A percentile compares a stretch with the other conserved stretches of the same genome.
phyloP scores from a whole-genome alignment of 148 eudicot genomes.

The Oxyria digyna region DNA sequence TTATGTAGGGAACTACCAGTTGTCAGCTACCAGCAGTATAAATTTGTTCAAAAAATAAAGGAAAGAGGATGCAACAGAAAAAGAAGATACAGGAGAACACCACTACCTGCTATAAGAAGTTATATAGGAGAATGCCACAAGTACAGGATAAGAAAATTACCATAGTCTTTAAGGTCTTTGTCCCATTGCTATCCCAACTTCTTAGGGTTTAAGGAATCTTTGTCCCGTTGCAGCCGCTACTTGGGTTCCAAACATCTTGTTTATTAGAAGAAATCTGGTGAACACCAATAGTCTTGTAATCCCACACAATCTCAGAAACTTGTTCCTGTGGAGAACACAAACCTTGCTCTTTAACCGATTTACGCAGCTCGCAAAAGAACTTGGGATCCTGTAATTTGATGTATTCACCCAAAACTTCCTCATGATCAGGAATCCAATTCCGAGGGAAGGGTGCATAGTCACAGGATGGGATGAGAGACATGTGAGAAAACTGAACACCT shows the following conservation, averaged over 20 bases:
- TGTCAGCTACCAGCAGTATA: too few species aligned
- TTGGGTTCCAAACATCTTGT: not conserved
- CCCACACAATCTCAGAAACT: constrained; percentile 69
- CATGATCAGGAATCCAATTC: constrained; percentile 81
- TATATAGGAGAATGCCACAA: too few species aligned
- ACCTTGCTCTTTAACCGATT: constrained; percentile 41
- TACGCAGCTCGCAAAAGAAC: constrained; percentile 56
- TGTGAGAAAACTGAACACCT: constrained; percentile 86
- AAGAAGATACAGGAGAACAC: too few species aligned
- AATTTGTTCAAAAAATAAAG: too few species aligned
- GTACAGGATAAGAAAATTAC: not conserved
- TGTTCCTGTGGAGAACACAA: constrained; percentile 62
- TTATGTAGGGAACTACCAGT: too few species aligned
- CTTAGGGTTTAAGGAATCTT: not conserved
- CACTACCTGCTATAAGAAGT: too few species aligned
- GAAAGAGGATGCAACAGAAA: too few species aligned
- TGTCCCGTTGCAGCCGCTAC: not conserved
- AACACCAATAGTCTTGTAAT: constrained; percentile 61
- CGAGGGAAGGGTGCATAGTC: constrained; percentile 84
- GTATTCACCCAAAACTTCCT: constrained; percentile 53
- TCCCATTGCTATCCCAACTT: not conserved
- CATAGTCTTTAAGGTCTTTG: not conserved
- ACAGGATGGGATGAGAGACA: constrained; percentile 79
- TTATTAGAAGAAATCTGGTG: constrained; percentile 9
- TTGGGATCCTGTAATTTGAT: constrained; percentile 67